Base-by-base conservation (phyloP, 768 basidiomycete species). In the Mycena sanguinolenta region DNA sequence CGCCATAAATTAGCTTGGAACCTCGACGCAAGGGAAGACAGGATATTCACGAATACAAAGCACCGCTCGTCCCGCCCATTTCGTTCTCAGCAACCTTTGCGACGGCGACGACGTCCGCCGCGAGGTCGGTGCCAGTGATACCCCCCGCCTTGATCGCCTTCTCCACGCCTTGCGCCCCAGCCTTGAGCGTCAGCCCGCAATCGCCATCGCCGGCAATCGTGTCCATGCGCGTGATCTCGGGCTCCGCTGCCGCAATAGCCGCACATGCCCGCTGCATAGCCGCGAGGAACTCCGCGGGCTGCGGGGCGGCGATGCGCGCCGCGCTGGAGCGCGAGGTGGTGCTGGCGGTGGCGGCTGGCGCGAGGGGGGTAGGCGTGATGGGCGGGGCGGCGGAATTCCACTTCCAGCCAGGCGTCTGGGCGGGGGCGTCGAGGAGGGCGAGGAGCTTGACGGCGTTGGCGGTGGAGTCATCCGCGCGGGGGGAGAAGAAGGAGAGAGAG, bases 31-130 rank as follows among this genome's bases (percentile, higher is more conserved):
- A 12, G 34, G 25, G 4, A 19, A 14, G 28, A 28, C 21, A 23
- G 4, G 27, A 46, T 21, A 88, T 93, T 67, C 73, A 95, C 94
- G 95, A 96, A 79, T 96, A 97, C 30, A 97, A 79, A 0, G 95
- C 95, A 4, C 96, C 96, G 72, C 92, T 94, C 8, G 96, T 97
- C 38, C 96, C 96, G 16, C 94, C 96, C 96, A 97, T 97, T 21
- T 85, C 84, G 73, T 94, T 91, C 78, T 96, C 94, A 3, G 92
- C 91, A 12, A 92, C 88, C 72, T 89, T 86, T 3, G 96, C 88
- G 67, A 97, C 89, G 3, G 84, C 83, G 52, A 93, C 87, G 68
- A 94, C 83, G 61, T 90, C 87, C 28, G 83, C 84, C 42, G 93
- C 84, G 57, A 95, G 84, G 73, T 96, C 89, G 14, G 83, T 77